Evolutionary conservation across 306 rosid genomes (phyloP), one percentile per base, ranked within the genome.

Genomic region (Pterocarpus santalinus): DNA sequence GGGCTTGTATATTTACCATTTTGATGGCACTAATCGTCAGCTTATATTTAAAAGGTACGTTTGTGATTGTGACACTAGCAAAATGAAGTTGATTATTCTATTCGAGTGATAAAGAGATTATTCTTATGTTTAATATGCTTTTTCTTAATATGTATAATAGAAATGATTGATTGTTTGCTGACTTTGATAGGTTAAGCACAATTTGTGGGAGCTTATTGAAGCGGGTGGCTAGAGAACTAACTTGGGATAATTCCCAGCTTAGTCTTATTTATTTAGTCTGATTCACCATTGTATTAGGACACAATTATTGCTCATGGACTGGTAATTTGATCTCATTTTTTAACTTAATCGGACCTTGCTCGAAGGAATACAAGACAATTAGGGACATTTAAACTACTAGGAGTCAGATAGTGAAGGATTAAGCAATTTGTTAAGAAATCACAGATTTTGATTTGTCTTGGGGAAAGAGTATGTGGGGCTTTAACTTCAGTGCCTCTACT

Each of bases 41-140:
- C 85, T 80, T 88, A 72, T 84, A 52, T 69, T 75, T 84, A 67
- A 65, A 78, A 81, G 97, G 98, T 87, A 85, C 68, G 80, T 61
- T 84, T 69, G 43, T 77, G 58, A 39, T 34, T 73, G 35, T 72
- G 36, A 69, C 74, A 28, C 80, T n/a, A 4, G 34, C 43, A 65
- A 44, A 73, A 30, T 75, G 49, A 76, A 55, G 56, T 47, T 72
- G 8, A 38, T 73, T 58, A 41, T 30, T 51, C 81, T 28, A 22
- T 69, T 76, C 39, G 17, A 38, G 65, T n/a, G 41, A 60, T 12
- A 34, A 55, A 83, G 28, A 32, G 35, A 47, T 16, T 52, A 67
- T 11, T 38, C 46, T 61, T 67, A 9, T 66, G 76, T 67, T 63
- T 38, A 68, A 53, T 82, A 7, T 1, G 60, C 34, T 16, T 53